Base-by-base conservation (phyloP, 495 filamentous ascomycete genomes). In the Penicillium steckii region DNA sequence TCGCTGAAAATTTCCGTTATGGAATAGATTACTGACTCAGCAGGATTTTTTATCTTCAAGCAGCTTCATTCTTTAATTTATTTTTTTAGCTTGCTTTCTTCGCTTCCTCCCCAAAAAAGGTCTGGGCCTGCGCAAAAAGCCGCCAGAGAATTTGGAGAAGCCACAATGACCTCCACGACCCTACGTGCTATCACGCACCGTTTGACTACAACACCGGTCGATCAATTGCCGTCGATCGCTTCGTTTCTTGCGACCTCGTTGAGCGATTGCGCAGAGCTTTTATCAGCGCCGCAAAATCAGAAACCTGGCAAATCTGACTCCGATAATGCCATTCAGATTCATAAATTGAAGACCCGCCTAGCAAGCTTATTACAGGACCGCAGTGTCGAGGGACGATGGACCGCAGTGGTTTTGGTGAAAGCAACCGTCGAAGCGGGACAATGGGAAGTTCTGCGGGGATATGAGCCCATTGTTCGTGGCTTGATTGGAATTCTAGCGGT, bases 291-390 rank as follows among this genome's bases (percentile, higher is more conserved):
- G 9, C 66, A 66, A 48, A 62, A 47, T 32, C 65, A 72, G 49
- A 74, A 73, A 23, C 78, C 81, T 35, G 59, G 69, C 52, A 84
- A 81, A 59, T 74, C 76, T 44, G 75, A 76, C 5, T 79, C 85
- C 0, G 87, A 92, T 23, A 66, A 67, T 69, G 73, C 75, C 3
- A 67, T 82, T 1, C 82, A 87, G 35, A 74, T 91, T 12, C 90
- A 95, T 69, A 90, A 86, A 62, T 74, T 92, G 47, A 88, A 85
- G 62, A 91, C 87, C 18, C 84, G 89, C 46, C 73, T 97, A 53
- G 84, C 84, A 12, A 81, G 85, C 5, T 72, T 96, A 42, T 66
- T 95, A 44, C 84, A 86, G 57, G 89, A 90, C 50, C 85, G 83
- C 55, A 87, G 63, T 29, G 53, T 78, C 4, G 80, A 91, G 53